Base-by-base conservation (phyloP, 139 green algal genomes). In the Ettlia oleoabundans region DNA sequence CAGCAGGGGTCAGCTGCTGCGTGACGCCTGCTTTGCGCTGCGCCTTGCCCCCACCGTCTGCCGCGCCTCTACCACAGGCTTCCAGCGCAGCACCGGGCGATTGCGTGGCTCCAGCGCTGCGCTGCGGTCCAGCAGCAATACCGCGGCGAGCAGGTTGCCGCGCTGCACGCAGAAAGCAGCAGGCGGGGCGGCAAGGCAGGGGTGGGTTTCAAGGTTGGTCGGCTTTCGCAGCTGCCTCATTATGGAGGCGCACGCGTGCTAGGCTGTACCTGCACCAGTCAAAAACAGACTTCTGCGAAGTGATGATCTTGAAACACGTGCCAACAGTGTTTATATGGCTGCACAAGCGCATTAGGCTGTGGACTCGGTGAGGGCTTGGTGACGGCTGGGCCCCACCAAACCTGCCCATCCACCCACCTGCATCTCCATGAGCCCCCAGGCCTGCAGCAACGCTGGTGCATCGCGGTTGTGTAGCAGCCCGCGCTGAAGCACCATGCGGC, bases 401-500 rank as follows among this genome's bases (percentile, higher is more conserved):
- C 21, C 5, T n/a, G n/a, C 24, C 21, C 9, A 2, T 3, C 1
- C 64, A 47, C 73, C 9, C 52, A 80, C 73, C 73, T 80, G 72
- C 72, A 79, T 89, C 84, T 97, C 93, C 81, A 96, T 86, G 9
- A 97, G 83, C 0, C 93, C 93, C 88, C 90, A 97, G 1, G 93
- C 92, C 87, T 95, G 88, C 69, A 81, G 75, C 75, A 81, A 58
- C 55, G 58, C 30, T n/a, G 88, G 83, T 28, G 69, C 86, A 15
- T 74, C 52, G 0, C 87, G 90, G 80, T 96, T 96, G n/a, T 84
- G 65, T 22, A 72, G 42, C 43, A 96, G 81, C 4, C 89, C 93
- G 1, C 79, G 80, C 86, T 96, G 92, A 37, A 96, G 82, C 4
- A 96, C 84, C 1, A 19, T 68, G 73, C 73, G 73, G 53, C 53